phyloP scores from a whole-genome alignment of 306 rosid genomes.

The Cicer bijugum region DNA sequence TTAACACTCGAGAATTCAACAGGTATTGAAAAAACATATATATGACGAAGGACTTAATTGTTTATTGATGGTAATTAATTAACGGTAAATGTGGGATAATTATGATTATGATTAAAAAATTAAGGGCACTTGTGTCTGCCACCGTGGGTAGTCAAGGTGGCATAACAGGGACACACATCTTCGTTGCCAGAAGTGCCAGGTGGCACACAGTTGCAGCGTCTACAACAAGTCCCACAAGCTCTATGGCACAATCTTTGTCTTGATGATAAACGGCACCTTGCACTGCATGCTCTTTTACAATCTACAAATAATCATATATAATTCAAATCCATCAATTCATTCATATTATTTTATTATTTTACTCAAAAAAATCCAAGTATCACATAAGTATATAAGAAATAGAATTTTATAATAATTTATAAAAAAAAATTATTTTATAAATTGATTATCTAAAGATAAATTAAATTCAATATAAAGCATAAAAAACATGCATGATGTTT shows the following conservation, averaged over 20 bases:
- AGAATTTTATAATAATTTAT: too few relatives aligned
- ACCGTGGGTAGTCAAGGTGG: constrained; percentile 64
- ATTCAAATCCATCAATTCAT: not conserved
- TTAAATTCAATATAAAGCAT: too few relatives aligned
- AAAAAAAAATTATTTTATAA: too few relatives aligned
- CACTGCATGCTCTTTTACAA: constrained; percentile 57
- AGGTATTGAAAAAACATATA: constrained; percentile 1
- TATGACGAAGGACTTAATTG: not conserved
- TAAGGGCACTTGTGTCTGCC: constrained; percentile 73
- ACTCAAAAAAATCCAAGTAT: too few relatives aligned
- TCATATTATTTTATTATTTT: not conserved
- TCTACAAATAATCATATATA: constrained; percentile 43
- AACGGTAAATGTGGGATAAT: not conserved
- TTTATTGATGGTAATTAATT: not conserved
- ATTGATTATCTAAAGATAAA: too few relatives aligned
- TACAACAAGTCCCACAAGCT: constrained; percentile 76
- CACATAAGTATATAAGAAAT: too few relatives aligned
- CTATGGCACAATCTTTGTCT: constrained; percentile 59
- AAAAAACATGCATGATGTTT: too few relatives aligned
- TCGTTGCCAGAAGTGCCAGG: constrained; percentile 74
- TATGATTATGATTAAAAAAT: not conserved
- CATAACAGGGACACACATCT: constrained; percentile 71
- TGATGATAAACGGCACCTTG: constrained; percentile 66
- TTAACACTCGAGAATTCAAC: not conserved
- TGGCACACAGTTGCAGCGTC: constrained; percentile 70